Percentiles rank a stretch among this genome's conserved stretches.
phyloP scores from a whole-genome alignment of 169 alveolate genomes.

The Cryptosporidium canis region DNA sequence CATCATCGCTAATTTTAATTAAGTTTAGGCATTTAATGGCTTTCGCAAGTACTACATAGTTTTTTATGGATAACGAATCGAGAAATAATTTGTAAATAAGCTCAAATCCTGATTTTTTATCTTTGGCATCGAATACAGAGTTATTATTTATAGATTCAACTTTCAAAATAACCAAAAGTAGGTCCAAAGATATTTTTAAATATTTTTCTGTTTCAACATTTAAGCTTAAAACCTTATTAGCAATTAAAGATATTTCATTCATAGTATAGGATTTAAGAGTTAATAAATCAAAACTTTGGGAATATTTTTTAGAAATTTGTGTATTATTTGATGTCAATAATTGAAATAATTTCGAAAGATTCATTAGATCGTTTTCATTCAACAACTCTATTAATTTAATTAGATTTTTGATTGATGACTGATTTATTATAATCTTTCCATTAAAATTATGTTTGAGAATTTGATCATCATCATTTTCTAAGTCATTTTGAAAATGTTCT shows the following conservation, averaged over 20 bases:
- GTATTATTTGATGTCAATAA: conserved; percentile 2
- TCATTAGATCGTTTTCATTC: conserved; percentile 15
- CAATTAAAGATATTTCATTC: conserved; percentile 3
- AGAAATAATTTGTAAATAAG: not conserved
- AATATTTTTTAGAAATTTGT: conserved; percentile 21
- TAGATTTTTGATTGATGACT: not conserved
- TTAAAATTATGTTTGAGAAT: conserved; percentile 4
- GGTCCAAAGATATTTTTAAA: not conserved
- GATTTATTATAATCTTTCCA: not conserved
- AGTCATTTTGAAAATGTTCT: not conserved
- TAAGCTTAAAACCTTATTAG: not conserved
- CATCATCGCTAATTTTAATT: not conserved
- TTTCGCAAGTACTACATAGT: not conserved
- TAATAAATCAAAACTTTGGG: conserved; percentile 10
- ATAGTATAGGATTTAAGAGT: conserved; percentile 6
- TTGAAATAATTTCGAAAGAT: conserved; percentile 17
- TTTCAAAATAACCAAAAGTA: conserved; percentile 13
- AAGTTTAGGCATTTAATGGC: conserved; percentile 18
- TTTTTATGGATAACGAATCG: not conserved
- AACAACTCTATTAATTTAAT: not conserved
- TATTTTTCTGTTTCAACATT: not conserved
- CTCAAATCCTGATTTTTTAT: not conserved
- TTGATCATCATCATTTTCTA: not conserved
- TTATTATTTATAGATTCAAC: conserved; percentile 23
- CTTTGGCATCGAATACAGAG: not conserved